Evolutionary conservation across 495 filamentous ascomycete species (phyloP), one percentile per base, ranked within the genome.

Genomic region (Daldinia bambusicola): DNA sequence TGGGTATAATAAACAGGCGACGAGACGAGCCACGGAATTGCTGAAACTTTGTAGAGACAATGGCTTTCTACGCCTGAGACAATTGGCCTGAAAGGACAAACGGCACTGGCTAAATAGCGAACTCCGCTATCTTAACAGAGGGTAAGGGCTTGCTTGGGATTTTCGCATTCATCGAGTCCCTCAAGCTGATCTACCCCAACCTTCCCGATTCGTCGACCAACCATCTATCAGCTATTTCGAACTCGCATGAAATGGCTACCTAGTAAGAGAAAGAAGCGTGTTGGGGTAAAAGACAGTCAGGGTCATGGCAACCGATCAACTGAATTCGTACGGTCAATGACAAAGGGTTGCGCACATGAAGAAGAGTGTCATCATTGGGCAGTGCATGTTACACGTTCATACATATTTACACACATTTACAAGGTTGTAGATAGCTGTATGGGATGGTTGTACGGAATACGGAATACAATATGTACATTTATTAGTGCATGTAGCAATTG

Each of bases 171-270:
- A 58, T 51, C 55, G 57, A 61, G 36, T 72, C 37, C 64, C 53
- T 51, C 55, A 61, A 61, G 36, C 58, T 62, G 61, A 63, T 69
- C 61, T 14, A 62, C 70, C 34, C 65, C 65, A 67, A 72, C 61
- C 53, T 66, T 57, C 50, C 65, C 45, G 36, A 66, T 69, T 59
- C 51, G 36, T 73, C 30, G 52, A 52, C 70, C 65, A 69, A 66
- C 70, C 65, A 66, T 73, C 26, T 62, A 55, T 58, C 37, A 66
- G 56, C 61, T 62, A 58, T 32, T 66, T 59, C 64, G 67, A 63
- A 57, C 63, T 50, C 61, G 67, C 60, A 73, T 69, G 56, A 48
- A 36, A 72, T 53, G 55, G 48, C 40, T 57, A 61, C 34, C 53
- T 45, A 32, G 53, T 31, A 65, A 65, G 55, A 61, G 32, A 14